Conservation (phyloP, 495 filamentous ascomycete species). For the Neurospora cerealis region DNA sequence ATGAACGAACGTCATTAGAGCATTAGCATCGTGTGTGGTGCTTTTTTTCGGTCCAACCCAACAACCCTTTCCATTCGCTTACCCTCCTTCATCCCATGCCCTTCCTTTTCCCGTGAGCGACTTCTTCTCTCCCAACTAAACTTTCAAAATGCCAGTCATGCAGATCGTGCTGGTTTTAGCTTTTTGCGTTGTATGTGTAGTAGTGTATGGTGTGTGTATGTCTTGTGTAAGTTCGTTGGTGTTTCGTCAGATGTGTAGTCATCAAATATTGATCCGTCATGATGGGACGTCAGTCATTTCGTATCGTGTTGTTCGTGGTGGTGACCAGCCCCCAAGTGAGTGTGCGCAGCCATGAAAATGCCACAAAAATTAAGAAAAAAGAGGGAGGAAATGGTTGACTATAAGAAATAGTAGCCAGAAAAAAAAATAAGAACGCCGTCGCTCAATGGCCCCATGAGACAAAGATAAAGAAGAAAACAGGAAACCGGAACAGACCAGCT, state of each 20-base stretch:
- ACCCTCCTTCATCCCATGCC: background rate
- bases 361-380: background rate
- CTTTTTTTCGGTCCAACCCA: background rate
- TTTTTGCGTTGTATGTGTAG: background rate
- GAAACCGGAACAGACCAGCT: constrained; percentile 16
- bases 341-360: background rate
- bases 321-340: constrained; percentile 9
- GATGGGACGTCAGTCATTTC: constrained; percentile 17
- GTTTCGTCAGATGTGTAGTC: background rate
- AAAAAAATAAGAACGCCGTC: constrained; percentile 17
- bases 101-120: background rate
- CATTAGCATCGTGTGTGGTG: background rate
- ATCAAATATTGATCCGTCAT: constrained; percentile 4
- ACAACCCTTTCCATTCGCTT: background rate
- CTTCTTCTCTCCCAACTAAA: background rate
- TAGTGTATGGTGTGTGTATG: background rate
- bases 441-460: constrained; percentile 12
- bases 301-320: constrained; percentile 4
- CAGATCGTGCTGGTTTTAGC: constrained; percentile 4
- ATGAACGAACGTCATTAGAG: too few relatives aligned
- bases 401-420: background rate
- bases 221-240: background rate
- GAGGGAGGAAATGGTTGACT: background rate
- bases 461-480: constrained; percentile 22
- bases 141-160: constrained; percentile 9